These are phyloP conservation scores for Clitocybe nebularis DNA, from an alignment of 1,284 basidiomycete genomes.

Conservation along the genomic window DNA sequence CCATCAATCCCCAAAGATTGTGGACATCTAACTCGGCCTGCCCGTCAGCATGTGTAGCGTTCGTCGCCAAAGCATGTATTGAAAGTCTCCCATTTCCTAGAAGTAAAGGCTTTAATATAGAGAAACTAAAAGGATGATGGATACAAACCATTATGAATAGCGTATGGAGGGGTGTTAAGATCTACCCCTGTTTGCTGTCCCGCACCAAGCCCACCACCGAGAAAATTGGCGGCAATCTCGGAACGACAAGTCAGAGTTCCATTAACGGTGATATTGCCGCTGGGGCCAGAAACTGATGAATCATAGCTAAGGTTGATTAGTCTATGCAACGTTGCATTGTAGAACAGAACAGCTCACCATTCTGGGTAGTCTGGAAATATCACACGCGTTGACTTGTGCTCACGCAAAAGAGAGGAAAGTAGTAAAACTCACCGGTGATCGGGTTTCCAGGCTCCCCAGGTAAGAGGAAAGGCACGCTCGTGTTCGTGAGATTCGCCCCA, in stretches of 20 bases:
- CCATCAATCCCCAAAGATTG: constrained; percentile 66
- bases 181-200: constrained; percentile 42
- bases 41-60: constrained; percentile 56
- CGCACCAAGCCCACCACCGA: constrained; percentile 42
- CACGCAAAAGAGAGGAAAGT: neutral
- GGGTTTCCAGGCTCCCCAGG: constrained; percentile 50
- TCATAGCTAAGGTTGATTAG: constrained; percentile 64
- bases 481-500: constrained; percentile 47
- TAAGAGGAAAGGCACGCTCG: constrained; percentile 41
- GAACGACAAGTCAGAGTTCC: constrained; percentile 53
- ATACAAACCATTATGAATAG: constrained; percentile 67
- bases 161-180: constrained; percentile 59
- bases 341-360: constrained; percentile 37
- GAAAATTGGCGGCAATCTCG: constrained; percentile 16
- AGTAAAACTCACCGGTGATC: constrained; percentile 28
- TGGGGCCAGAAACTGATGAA: constrained; percentile 55
- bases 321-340: constrained; percentile 5
- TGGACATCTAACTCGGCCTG: constrained; percentile 57
- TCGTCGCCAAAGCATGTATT: constrained; percentile 50
- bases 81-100: constrained; percentile 45
- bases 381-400: constrained; percentile 8
- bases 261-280: constrained; percentile 72
- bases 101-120: too few species aligned
- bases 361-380: constrained; percentile 47
- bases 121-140: too few species aligned